Evolutionary conservation across 2,329 filamentous ascomycete species (phyloP), one percentile per base, ranked within the genome.

Genomic region (Cladophialophora psammophila): DNA sequence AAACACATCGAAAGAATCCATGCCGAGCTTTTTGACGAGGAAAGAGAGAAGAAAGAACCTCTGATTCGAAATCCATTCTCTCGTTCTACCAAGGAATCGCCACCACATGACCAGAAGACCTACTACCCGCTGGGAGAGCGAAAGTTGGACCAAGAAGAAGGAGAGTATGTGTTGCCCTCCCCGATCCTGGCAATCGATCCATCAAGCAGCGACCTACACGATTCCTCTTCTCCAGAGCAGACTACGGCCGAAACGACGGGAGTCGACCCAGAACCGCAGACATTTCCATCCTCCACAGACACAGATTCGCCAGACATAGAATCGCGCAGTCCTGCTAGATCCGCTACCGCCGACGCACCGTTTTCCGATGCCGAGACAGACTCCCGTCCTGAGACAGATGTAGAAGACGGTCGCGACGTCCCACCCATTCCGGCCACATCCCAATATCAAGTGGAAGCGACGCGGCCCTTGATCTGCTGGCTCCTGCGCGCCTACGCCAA

Each of bases 141-240:
- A 12, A 63, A 65, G 45, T 38, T 72, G 6, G 72, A 73, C 53
- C 63, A 69, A 26, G 69, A 72, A 61, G 72, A 73, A 67, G 72
- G 72, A 35, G 72, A 73, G 66, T 73, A 73, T 50, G 67, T 71
- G 7, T 55, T 73, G 15, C 72, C 72, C 1, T 67, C 71, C 12
- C 72, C 71, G 3, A 67, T 64, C 36, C 48, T 61, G 10, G 60
- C 69, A 1, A 69, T 71, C 20, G 59, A 65, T 42, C 67, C 71
- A n/a, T 59, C 63, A 9, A 50, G 52, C 36, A 26, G 35, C 36
- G 36, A 68, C 13, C 20, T 63, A 40, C 38, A 50, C 10, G 48
- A 57, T 9, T 31, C 7, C 34, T 40, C 26, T 36, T 48, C 34
- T 13, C 26, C 36, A 4, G 10, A 64, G 13, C 36, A 32, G 8